These are phyloP conservation scores for Diaporthe ilicicola DNA, from an alignment of 2,329 filamentous ascomycete genomes.

Conservation along the genomic window DNA sequence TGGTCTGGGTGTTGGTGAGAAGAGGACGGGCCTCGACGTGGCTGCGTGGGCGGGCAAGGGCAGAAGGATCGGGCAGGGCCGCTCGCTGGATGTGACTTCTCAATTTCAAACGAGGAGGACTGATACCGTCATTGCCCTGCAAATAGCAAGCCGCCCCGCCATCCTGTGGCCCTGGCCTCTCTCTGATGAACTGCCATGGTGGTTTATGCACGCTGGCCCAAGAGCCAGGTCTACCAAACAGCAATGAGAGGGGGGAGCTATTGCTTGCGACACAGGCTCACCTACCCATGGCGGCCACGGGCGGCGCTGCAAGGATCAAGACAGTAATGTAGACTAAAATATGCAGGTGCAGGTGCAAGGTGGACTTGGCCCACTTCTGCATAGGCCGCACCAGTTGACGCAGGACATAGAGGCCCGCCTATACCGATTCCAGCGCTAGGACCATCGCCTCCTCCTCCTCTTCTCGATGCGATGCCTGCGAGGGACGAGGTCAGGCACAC, in stretches of 20 bases:
- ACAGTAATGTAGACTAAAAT: background rate
- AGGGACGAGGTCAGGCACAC: background rate
- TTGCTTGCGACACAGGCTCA: slow-evolving; percentile 5
- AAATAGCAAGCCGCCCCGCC: slow-evolving; percentile 3
- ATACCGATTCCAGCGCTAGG: background rate
- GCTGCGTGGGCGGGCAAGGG: background rate
- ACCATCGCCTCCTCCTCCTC: background rate
- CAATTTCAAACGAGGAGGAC: slow-evolving; percentile 24
- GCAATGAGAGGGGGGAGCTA: slow-evolving; percentile 14
- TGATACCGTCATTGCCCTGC: slow-evolving; percentile 15
- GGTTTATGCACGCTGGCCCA: slow-evolving; percentile 19
- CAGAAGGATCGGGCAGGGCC: background rate
- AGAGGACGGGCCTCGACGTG: background rate
- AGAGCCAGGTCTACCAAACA: background rate
- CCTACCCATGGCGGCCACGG: background rate
- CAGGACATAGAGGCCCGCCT: background rate
- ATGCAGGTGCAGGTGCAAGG: background rate
- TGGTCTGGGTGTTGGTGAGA: background rate
- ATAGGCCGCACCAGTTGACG: slow-evolving; percentile 2
- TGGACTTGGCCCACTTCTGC: slow-evolving; percentile 1
- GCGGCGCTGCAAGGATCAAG: background rate
- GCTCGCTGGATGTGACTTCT: background rate
- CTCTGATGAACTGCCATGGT: background rate
- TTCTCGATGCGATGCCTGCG: background rate
- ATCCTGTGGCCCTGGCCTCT: background rate